Percentiles rank a stretch among this genome's conserved stretches.
Evolutionary conservation across 768 basidiomycete genomes (phyloP).

Genomic region (Lactarius quietus): DNA sequence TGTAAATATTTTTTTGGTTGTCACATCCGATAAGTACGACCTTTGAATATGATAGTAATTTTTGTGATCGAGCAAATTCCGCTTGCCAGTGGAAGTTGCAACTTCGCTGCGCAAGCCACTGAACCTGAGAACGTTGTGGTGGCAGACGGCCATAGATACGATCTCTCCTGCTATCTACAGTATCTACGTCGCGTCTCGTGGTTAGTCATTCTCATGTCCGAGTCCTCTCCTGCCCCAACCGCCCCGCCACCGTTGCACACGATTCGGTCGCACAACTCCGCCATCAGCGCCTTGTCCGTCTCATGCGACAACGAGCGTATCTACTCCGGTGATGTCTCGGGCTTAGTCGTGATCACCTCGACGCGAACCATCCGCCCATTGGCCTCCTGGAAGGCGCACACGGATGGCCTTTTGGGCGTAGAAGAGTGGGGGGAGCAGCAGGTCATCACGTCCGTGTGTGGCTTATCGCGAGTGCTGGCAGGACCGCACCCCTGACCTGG

Average conservation of each 20-base stretch:
- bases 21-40: too few species aligned
- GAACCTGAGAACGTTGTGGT: too few species aligned
- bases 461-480: conserved; percentile 3
- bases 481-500: background rate
- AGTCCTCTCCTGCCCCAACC: background rate
- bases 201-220: background rate
- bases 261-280: conserved; percentile 66
- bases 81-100: too few species aligned
- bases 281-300: conserved; percentile 57
- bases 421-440: conserved; percentile 60
- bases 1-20: too few species aligned
- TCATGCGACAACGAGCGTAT: conserved; percentile 74
- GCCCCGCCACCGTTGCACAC: conserved; percentile 64
- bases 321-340: conserved; percentile 83
- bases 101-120: too few species aligned
- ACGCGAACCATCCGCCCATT: conserved; percentile 72
- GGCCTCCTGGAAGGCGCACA: conserved; percentile 74
- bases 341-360: conserved; percentile 73
- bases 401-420: conserved; percentile 69
- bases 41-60: too few species aligned
- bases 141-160: too few species aligned
- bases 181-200: too few species aligned
- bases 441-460: conserved; percentile 70
- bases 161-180: background rate
- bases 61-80: too few species aligned